Evolutionary conservation across 2,329 filamentous ascomycete genomes (phyloP).

Genomic region (Triangularia setosa): DNA sequence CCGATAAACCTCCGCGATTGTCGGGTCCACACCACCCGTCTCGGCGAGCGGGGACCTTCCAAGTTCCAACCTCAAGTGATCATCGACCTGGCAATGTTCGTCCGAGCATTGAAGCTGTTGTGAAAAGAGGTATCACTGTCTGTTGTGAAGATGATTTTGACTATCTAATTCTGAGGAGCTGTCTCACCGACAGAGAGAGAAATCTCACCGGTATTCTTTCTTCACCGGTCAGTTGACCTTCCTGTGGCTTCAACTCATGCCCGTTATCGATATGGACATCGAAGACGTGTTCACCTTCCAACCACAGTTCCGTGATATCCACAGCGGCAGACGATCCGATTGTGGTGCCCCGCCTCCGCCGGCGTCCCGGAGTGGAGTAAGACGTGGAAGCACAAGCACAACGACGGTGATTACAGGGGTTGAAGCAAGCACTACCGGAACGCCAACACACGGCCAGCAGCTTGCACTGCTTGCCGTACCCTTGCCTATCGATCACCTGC

Average conservation of each 20-base stretch:
- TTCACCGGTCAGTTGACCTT: conserved; percentile 7
- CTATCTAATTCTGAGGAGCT: not conserved
- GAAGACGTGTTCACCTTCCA: conserved; percentile 11
- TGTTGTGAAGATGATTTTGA: too few relatives aligned
- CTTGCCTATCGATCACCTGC: conserved; percentile 27
- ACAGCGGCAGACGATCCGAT: conserved; percentile 24
- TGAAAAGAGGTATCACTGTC: too few relatives aligned
- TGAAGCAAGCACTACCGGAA: conserved; percentile 1
- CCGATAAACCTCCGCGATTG: not conserved
- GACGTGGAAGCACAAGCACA: not conserved
- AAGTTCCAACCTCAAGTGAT: not conserved
- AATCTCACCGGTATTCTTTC: not conserved
- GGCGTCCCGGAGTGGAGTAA: conserved; percentile 14
- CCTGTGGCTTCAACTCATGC: not conserved
- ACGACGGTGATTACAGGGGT: conserved; percentile 10
- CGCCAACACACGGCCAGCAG: not conserved
- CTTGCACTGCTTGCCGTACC: not conserved
- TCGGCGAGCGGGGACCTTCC: not conserved
- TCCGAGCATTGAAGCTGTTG: not conserved
- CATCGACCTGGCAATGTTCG: not conserved
- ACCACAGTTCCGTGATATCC: conserved; percentile 13
- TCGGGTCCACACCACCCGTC: not conserved
- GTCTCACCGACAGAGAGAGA: not conserved
- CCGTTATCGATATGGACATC: not conserved
- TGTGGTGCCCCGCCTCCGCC: conserved; percentile 21